phyloP scores from a whole-genome alignment of 345 rosid species.

The Streptanthus diversifolius region DNA sequence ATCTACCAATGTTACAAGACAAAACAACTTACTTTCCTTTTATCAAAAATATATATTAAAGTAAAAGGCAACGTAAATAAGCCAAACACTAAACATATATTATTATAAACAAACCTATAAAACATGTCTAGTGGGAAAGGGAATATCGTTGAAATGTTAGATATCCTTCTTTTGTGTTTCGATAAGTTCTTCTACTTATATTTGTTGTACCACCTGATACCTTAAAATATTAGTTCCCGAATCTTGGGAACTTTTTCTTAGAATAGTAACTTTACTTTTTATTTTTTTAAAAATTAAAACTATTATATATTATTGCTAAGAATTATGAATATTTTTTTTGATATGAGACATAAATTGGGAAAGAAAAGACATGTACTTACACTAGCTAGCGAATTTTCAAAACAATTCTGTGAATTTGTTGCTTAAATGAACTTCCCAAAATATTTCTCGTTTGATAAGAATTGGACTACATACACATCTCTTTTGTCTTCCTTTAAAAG shows the following conservation, averaged over 20 bases:
- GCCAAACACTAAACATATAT: conserved; percentile 27
- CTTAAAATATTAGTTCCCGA: conserved; percentile 33
- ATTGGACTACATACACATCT: background rate
- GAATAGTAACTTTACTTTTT: background rate
- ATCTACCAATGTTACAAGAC: conserved; percentile 29
- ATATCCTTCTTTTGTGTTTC: conserved; percentile 6
- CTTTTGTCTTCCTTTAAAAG: background rate
- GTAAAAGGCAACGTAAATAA: conserved; percentile 23
- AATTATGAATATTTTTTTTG: background rate
- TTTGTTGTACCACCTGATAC: conserved; percentile 36
- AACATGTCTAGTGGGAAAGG: conserved; percentile 29
- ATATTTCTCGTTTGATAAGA: background rate
- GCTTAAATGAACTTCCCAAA: background rate
- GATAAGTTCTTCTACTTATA: conserved; percentile 33
- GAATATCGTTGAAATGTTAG: conserved; percentile 16
- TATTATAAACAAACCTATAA: conserved; percentile 26
- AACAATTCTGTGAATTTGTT: background rate
- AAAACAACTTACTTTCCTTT: conserved; percentile 27
- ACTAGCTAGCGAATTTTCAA: background rate
- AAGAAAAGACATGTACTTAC: background rate
- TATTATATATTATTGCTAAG: background rate
- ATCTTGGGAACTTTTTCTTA: conserved; percentile 23
- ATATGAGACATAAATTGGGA: background rate
- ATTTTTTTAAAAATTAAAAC: background rate
- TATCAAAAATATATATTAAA: background rate